Conservation (phyloP, 805 yeast genomes). For the Starmera dryadoides region DNA sequence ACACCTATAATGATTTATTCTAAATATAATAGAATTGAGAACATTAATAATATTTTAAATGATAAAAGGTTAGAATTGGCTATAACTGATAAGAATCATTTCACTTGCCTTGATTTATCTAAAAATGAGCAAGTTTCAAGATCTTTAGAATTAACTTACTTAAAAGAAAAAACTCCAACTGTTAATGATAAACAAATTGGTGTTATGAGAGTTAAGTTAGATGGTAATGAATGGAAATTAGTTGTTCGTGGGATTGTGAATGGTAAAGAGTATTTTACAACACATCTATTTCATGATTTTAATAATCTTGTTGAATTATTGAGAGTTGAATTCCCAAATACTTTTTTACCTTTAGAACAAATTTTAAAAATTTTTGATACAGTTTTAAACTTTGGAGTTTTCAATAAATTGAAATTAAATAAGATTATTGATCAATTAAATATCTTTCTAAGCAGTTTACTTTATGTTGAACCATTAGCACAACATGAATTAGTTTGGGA, state of each 20-base stretch:
- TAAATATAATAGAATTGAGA: slow-evolving; percentile 59
- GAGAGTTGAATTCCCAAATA: slow-evolving; percentile 28
- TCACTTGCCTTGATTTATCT: slow-evolving; percentile 39
- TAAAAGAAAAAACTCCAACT: slow-evolving; percentile 13
- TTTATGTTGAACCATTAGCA: slow-evolving; percentile 28
- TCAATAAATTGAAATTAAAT: slow-evolving; percentile 40
- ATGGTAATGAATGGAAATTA: slow-evolving; percentile 21
- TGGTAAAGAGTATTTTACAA: slow-evolving; percentile 6
- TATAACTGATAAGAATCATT: slow-evolving; percentile 18
- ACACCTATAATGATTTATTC: slow-evolving; percentile 70
- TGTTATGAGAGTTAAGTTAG: slow-evolving; percentile 28
- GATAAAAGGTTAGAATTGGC: slow-evolving; percentile 42
- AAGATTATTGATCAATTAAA: slow-evolving; percentile 42
- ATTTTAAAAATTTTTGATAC: slow-evolving; percentile 14
- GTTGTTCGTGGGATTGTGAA: slow-evolving; percentile 17
- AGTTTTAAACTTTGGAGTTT: slow-evolving; percentile 16
- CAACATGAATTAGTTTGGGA: slow-evolving; percentile 35
- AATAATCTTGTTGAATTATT: slow-evolving; percentile 26
- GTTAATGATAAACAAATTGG: slow-evolving; percentile 22
- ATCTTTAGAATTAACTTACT: slow-evolving; percentile 23
- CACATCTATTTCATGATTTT: slow-evolving; percentile 26
- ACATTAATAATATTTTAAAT: slow-evolving; percentile 41
- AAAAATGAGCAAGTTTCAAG: slow-evolving; percentile 29
- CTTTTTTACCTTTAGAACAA: slow-evolving; percentile 23
- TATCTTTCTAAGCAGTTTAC: slow-evolving; percentile 35